phyloP scores from a whole-genome alignment of 345 rosid species.

The Rhodamnia rubescens region DNA sequence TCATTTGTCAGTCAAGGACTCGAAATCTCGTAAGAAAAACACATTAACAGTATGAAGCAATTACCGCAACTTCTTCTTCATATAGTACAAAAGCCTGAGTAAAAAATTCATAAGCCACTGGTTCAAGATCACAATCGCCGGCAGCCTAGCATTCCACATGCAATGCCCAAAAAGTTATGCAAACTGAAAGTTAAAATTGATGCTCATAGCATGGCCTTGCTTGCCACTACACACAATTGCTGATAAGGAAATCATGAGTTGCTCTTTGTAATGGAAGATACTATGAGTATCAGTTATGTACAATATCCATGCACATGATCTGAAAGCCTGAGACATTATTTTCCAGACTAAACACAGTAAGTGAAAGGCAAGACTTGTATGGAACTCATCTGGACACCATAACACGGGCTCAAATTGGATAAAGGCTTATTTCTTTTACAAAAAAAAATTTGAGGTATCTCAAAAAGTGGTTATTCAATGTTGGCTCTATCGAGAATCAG shows the following conservation, averaged over 20 bases:
- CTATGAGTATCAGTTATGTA: neutral
- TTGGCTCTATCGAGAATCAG: neutral
- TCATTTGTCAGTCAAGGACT: neutral
- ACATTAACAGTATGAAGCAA: neutral
- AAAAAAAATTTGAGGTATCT: neutral
- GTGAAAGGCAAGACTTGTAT: neutral
- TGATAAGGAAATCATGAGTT: neutral
- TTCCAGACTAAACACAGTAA: neutral
- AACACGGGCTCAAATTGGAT: neutral
- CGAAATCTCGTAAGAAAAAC: neutral
- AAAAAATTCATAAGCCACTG: constrained; percentile 75
- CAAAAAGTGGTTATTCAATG: neutral
- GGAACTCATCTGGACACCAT: neutral
- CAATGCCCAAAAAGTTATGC: neutral
- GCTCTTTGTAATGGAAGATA: neutral
- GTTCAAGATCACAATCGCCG: constrained; percentile 66
- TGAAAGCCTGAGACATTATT: neutral
- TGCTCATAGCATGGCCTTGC: neutral
- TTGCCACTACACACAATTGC: neutral
- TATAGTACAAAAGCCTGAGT: constrained; percentile 74
- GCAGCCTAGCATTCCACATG: constrained; percentile 57
- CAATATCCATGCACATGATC: neutral
- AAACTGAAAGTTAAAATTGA: neutral
- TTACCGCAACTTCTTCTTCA: constrained; percentile 86
- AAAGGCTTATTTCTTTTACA: neutral